phyloP scores from a whole-genome alignment of 805 yeast species.

The Sugiyamaella floridensis region DNA sequence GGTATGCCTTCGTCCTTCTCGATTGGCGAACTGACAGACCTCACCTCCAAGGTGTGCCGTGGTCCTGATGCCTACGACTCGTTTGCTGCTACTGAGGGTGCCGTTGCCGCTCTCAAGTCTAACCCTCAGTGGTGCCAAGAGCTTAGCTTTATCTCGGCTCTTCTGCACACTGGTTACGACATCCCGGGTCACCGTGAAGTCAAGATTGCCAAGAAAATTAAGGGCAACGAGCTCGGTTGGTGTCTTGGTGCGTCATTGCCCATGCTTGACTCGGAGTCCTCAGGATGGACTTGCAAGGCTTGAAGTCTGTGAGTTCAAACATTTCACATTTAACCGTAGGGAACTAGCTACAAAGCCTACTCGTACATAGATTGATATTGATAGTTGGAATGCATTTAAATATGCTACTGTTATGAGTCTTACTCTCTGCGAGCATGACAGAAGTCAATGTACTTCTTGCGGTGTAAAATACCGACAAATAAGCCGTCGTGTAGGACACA shows the following conservation, averaged over 20 bases:
- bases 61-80: slow-evolving; percentile 75
- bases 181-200: slow-evolving; percentile 86
- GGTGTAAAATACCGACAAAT: slow-evolving; percentile 47
- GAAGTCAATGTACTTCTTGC: slow-evolving; percentile 46
- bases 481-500: slow-evolving; percentile 42
- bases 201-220: slow-evolving; percentile 85
- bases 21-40: slow-evolving; percentile 70
- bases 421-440: slow-evolving; percentile 20
- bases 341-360: too few species aligned
- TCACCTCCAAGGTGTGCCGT: slow-evolving; percentile 77
- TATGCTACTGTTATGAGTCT: background rate
- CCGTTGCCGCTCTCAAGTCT: slow-evolving; percentile 55
- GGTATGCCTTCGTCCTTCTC: slow-evolving; percentile 93
- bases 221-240: slow-evolving; percentile 93
- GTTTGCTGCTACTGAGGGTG: slow-evolving; percentile 58
- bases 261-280: slow-evolving; percentile 42
- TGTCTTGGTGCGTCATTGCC: slow-evolving; percentile 97
- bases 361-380: too few species aligned
- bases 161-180: slow-evolving; percentile 94
- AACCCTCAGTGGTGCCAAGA: slow-evolving; percentile 96
- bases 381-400: too few species aligned
- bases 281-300: slow-evolving; percentile 17
- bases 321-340: too few species aligned
- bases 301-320: background rate
- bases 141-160: slow-evolving; percentile 79